These are phyloP conservation scores for Nitzschia putrida DNA, from an alignment of 108 stramenopile genomes.

Conservation along the genomic window DNA sequence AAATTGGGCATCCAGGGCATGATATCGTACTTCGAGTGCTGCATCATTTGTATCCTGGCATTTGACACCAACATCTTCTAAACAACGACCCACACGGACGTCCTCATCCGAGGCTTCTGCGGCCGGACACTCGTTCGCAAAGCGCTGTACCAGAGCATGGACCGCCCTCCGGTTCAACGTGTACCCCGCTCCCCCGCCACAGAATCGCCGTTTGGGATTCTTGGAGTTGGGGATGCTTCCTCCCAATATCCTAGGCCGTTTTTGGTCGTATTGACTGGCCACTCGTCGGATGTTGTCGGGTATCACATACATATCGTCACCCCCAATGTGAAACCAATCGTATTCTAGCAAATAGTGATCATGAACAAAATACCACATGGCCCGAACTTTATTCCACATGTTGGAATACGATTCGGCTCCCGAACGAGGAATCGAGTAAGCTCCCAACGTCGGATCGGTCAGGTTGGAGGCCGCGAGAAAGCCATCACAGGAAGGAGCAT, in stretches of 20 bases:
- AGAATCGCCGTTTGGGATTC: conserved; percentile 57
- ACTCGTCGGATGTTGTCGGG: conserved; percentile 72
- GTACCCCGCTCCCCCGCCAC: conserved; percentile 89
- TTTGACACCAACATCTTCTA: conserved; percentile 36
- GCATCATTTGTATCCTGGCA: conserved; percentile 48
- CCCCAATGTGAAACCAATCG: conserved; percentile 65
- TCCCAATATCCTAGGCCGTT: conserved; percentile 8
- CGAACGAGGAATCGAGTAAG: conserved; percentile 49
- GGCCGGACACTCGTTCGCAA: conserved; percentile 52
- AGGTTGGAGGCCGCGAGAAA: conserved; percentile 63
- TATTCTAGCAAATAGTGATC: conserved; percentile 61
- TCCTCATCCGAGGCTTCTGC: conserved; percentile 66
- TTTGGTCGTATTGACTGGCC: background rate
- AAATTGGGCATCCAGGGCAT: conserved; percentile 27
- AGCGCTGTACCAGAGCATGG: conserved; percentile 47
- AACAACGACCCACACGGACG: conserved; percentile 63
- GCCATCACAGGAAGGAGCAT: conserved; percentile 72
- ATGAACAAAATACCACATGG: conserved; percentile 73
- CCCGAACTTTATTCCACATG: conserved; percentile 44
- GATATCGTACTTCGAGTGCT: conserved; percentile 36
- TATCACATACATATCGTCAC: conserved; percentile 83
- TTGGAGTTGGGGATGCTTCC: conserved; percentile 20
- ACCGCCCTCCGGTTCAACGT: conserved; percentile 76
- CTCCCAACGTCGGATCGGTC: conserved; percentile 47
- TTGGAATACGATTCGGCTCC: conserved; percentile 48